Evolutionary conservation across 352 stramenopile genomes (phyloP), one percentile per base, ranked within the genome.

Genomic region (Salisapilia sapeloensis): DNA sequence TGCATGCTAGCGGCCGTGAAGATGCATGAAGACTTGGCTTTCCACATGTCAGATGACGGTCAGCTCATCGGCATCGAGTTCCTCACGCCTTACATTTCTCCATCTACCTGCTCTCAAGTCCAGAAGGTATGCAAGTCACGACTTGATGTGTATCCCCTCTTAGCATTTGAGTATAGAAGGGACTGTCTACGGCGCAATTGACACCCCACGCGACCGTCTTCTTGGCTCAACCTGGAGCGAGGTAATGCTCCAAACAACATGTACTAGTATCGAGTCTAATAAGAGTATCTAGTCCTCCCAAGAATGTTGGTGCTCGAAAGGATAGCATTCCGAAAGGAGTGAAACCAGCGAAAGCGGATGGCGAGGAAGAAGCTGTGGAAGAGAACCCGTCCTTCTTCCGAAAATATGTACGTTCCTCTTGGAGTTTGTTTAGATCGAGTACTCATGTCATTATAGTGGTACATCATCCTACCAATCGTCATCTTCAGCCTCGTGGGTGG

Each of bases 51-150:
- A 28, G 66, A 82, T 43, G 60, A 50, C 24, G 67, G 67, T 38
- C 71, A 84, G 40, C 54, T 89, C n/a, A 42, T 85, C 16, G 58
- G 63, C 16, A 82, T 89, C 27, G 72, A 89, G 40, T 89, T 81
- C 45, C 53, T 81, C 26, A 84, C 72, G 37, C 65, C 71, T 6
- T 64, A 64, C 35, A 24, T 82, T 30, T 32, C 40, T 10, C 29
- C 47, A 0, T 39, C 40, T 1, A 43, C 43, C 4, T 89, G 69
- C 26, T 30, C 38, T 17, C 59, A 69, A 39, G 63, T 71, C 42
- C 40, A 60, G 24, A 76, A 69, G 48, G 60, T 76, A 17, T 9
- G 42, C n/a, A n/a, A n/a, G n/a, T n/a, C n/a, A n/a, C n/a, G n/a
- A n/a, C n/a, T n/a, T n/a, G n/a, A n/a, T n/a, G n/a, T n/a, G n/a